Base-by-base conservation (phyloP, 805 yeast genomes). In the Lachancea nothofagi region DNA sequence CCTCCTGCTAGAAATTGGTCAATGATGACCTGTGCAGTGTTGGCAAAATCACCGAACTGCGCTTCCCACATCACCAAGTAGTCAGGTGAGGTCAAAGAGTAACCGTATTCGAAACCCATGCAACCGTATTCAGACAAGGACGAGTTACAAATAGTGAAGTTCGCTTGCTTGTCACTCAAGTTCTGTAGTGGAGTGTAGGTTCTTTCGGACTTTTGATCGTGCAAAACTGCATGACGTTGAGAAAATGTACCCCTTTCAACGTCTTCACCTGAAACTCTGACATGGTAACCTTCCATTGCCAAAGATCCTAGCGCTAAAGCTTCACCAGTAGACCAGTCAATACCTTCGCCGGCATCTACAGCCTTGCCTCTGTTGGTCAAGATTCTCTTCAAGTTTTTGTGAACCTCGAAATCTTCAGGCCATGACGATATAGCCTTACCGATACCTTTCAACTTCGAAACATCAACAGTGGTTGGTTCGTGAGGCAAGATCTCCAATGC, bases 181-280 rank as follows among this genome's bases (percentile, higher is more conserved):
- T 84, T 74, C 66, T 83, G 77, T 64, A 93, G 76, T 56, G 98
- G 97, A 44, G 87, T 81, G 70, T 83, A 80, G 21, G 85, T 79
- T 34, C 70, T 69, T 67, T 89, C 97, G 35, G 84, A 80, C 40
- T 78, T 71, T 72, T 93, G 99, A 67, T 93, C 98, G 65, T 93
- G 98, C 65, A 93, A 74, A 34, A 93, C 97, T 43, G 97, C 90
- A 63, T 93, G 99, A 72, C 99, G 90, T 74, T 93, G 99, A 40
- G 98, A 93, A 77, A 93, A 90, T 29, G 99, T 93, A 74, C 99
- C 99, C 79, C 99, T 88, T 77, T 93, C 98, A 51, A 93, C 97
- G 77, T 93, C 99, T 74, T 93, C 97, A 65, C 99, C 99, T 33
- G 96, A 85, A 37, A 93, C 83, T 74, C 99, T 85, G 45, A 93